These are phyloP conservation scores for Sporopachydermia lactativora DNA, from an alignment of 805 yeast genomes.

Conservation along the genomic window DNA sequence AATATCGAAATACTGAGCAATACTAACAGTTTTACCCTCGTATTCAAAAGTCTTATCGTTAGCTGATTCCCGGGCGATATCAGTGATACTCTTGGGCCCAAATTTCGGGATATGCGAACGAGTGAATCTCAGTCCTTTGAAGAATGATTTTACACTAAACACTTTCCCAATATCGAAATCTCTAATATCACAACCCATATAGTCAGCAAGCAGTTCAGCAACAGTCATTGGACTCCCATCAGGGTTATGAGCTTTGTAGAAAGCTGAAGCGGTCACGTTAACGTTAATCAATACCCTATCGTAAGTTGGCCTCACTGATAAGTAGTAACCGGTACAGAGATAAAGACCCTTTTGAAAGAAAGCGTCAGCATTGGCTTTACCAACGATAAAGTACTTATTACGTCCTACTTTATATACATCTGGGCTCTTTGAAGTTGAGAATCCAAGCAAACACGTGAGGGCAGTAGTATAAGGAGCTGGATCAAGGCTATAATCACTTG, in stretches of 20 bases:
- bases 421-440: conserved; percentile 11
- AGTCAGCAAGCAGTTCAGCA: conserved; percentile 15
- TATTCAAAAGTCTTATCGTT: conserved; percentile 13
- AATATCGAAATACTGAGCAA: conserved; percentile 15
- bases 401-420: conserved; percentile 14
- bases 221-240: conserved; percentile 15
- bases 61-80: conserved; percentile 13
- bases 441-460: conserved; percentile 13
- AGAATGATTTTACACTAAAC: conserved; percentile 10
- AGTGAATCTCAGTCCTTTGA: conserved; percentile 14
- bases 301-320: conserved; percentile 17
- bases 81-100: conserved; percentile 15
- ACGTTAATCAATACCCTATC: conserved; percentile 17
- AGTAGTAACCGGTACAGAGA: conserved; percentile 18
- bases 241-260: conserved; percentile 15
- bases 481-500: conserved; percentile 10
- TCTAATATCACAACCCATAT: conserved; percentile 8
- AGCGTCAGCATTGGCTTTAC: conserved; percentile 13
- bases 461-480: conserved; percentile 14
- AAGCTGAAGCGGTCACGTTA: conserved; percentile 17
- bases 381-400: conserved; percentile 14
- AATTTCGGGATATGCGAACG: conserved; percentile 13
- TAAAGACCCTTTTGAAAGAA: conserved; percentile 16
- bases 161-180: conserved; percentile 2
- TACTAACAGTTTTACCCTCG: conserved; percentile 14